phyloP scores from a whole-genome alignment of 768 basidiomycete genomes.

The Boletus coccyginus region DNA sequence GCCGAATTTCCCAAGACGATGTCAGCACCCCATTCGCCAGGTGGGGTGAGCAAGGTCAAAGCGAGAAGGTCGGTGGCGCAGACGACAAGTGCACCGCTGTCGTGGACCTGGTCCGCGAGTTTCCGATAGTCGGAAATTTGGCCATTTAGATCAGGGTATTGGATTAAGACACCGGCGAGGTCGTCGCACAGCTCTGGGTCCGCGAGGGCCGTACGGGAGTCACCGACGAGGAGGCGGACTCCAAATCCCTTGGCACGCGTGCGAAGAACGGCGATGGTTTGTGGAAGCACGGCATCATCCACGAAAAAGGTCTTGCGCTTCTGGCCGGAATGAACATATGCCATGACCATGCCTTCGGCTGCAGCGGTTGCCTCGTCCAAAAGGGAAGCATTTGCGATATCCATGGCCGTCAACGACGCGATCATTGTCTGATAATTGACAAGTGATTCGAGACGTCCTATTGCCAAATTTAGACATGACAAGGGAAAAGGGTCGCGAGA shows the following conservation, averaged over 20 bases:
- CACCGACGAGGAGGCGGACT: slow-evolving; percentile 73
- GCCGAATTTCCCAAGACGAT: slow-evolving; percentile 94
- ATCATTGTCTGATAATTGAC: slow-evolving; percentile 98
- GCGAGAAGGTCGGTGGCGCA: slow-evolving; percentile 93
- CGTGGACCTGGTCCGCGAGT: slow-evolving; percentile 68
- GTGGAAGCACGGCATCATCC: slow-evolving; percentile 78
- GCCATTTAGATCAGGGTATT: slow-evolving; percentile 93
- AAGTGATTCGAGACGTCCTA: slow-evolving; percentile 93
- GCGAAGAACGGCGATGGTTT: slow-evolving; percentile 85
- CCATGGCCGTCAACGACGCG: slow-evolving; percentile 89
- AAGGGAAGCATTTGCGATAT: slow-evolving; percentile 93
- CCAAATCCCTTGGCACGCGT: slow-evolving; percentile 94
- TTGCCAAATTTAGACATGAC: slow-evolving; percentile 12
- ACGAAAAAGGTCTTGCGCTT: slow-evolving; percentile 85
- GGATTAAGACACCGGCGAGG: slow-evolving; percentile 84
- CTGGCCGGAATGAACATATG: slow-evolving; percentile 62
- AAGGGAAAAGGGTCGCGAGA: slow-evolving; percentile 2
- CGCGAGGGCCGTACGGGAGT: slow-evolving; percentile 48
- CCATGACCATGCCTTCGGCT: slow-evolving; percentile 97
- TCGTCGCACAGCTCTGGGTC: slow-evolving; percentile 55
- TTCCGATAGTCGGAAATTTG: slow-evolving; percentile 68
- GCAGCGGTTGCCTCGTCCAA: slow-evolving; percentile 95
- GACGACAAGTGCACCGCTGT: slow-evolving; percentile 73
- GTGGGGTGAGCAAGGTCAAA: slow-evolving; percentile 88
- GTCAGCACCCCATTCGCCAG: slow-evolving; percentile 99